phyloP scores from a whole-genome alignment of 352 stramenopile species.

The Thalassiosira mediterranea region DNA sequence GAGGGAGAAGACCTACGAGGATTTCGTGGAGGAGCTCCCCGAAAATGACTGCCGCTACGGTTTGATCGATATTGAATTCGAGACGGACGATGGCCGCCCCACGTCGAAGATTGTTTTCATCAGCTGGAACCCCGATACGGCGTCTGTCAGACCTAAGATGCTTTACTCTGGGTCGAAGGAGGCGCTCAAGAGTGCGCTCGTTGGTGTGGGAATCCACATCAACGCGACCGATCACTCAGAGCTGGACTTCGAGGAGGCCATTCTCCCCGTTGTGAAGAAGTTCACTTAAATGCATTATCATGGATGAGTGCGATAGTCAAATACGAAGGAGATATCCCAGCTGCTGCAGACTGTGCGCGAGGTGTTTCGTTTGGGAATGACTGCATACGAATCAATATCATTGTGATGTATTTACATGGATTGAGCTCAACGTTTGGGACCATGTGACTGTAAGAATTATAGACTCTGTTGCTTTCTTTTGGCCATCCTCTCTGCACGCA shows the following conservation, averaged over 20 bases:
- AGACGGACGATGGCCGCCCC: slow-evolving; percentile 69
- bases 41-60: slow-evolving; percentile 81
- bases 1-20: slow-evolving; percentile 80
- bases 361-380: too few species aligned
- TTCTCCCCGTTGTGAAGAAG: slow-evolving; percentile 77
- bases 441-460: too few species aligned
- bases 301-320: too few species aligned
- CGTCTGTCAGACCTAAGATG: slow-evolving; percentile 93
- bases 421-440: too few species aligned
- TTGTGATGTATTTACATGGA: too few species aligned
- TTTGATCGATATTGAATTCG: slow-evolving; percentile 83
- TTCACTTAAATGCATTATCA: slow-evolving; percentile 66
- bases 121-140: slow-evolving; percentile 90
- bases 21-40: slow-evolving; percentile 76
- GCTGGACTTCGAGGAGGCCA: slow-evolving; percentile 76
- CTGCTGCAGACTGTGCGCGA: too few species aligned
- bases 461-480: too few species aligned
- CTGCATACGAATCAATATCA: too few species aligned
- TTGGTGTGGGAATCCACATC: slow-evolving; percentile 93
- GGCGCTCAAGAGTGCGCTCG: slow-evolving; percentile 91
- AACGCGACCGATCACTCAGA: slow-evolving; percentile 85
- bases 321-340: too few species aligned
- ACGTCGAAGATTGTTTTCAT: slow-evolving; percentile 84
- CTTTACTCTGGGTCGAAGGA: slow-evolving; percentile 94
- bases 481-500: too few species aligned